A percentile compares a stretch with the other conserved stretches of the same genome.
These are phyloP conservation scores for Caloboletus inedulis DNA, from an alignment of 1,284 basidiomycete genomes.

Conservation along the genomic window DNA sequence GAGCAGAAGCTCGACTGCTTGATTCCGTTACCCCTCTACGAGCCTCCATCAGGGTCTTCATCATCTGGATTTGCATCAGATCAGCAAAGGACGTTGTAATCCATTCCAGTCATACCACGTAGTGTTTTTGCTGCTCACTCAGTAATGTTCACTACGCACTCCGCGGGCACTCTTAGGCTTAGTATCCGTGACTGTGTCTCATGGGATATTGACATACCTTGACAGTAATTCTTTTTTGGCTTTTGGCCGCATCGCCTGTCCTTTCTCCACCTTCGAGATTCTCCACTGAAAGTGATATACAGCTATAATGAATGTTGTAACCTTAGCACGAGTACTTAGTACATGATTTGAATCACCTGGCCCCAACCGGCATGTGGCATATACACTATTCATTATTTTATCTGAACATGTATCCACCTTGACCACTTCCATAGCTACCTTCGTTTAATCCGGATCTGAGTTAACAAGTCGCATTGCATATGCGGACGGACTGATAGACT, in stretches of 20 bases:
- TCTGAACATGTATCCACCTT: too few relatives aligned
- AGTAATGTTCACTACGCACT: background rate
- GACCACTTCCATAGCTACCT: too few relatives aligned
- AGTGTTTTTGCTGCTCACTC: background rate
- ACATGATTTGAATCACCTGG: background rate
- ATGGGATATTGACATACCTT: background rate
- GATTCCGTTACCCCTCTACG: slow-evolving; percentile 63
- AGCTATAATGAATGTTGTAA: background rate
- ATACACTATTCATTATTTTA: too few relatives aligned
- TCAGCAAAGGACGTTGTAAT: slow-evolving; percentile 8
- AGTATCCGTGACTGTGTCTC: background rate
- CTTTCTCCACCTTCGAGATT: slow-evolving; percentile 2
- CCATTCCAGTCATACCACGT: background rate
- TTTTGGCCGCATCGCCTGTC: slow-evolving; percentile 4
- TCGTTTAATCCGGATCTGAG: too few relatives aligned
- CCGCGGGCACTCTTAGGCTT: background rate
- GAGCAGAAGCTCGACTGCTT: slow-evolving; percentile 66
- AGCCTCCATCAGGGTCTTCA: slow-evolving; percentile 26
- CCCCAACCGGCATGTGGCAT: too few relatives aligned
- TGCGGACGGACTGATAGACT: too few relatives aligned
- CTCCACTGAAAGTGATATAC: background rate
- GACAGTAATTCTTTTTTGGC: background rate
- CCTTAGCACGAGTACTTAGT: background rate
- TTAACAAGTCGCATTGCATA: too few relatives aligned
- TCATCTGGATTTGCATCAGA: slow-evolving; percentile 2